Base-by-base conservation (phyloP, 805 yeast genomes). In the Schizosaccharomyces lindneri region DNA sequence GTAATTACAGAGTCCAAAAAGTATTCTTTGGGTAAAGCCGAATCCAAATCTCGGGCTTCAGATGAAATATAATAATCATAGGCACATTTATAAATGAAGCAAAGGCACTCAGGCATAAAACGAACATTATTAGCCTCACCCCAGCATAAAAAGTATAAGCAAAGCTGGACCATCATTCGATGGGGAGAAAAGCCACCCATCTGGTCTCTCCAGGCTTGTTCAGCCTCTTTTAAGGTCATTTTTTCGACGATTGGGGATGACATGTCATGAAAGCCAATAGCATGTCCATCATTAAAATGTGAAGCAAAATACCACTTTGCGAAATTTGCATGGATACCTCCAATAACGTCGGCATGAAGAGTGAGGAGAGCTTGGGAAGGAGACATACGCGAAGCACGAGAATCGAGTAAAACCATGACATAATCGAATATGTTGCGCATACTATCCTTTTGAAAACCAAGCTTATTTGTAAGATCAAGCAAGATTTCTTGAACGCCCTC, bases 81-180 rank as follows among this genome's bases (percentile, higher is more conserved):
- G 63, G 97, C 95, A 72, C 95, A 86, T 77, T 94, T 90, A 80
- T 82, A 94, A 69, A 93, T 83, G 79, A 85, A 93, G 79, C 96
- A 87, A 65, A 93, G 76, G 75, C 85, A 79, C 77, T 88, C 97
- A 29, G 85, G 78, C 62, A 90, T 84, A 76, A 93, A 93, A 74
- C 99, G 85, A 63, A 93, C 95, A 69, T 81, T 84, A 69, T 82
- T 83, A 5, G 88, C 84, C 69, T 85, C 89, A 43, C 89, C 89
- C 89, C 89, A 84, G 55, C 83, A 75, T 62, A 78, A 75, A 65
- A 79, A 72, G 69, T 78, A 82, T 55, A 83, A 76, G 59, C 83
- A 85, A 64, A 84, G 70, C 71, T 81, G 89, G 62, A 79, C 75
- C 3, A 81, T 77, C 72, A 83, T 79, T 64, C 85, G 86, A 36